These are phyloP conservation scores for Salvia sclarea DNA, from an alignment of 305 asterid species.

Conservation along the genomic window DNA sequence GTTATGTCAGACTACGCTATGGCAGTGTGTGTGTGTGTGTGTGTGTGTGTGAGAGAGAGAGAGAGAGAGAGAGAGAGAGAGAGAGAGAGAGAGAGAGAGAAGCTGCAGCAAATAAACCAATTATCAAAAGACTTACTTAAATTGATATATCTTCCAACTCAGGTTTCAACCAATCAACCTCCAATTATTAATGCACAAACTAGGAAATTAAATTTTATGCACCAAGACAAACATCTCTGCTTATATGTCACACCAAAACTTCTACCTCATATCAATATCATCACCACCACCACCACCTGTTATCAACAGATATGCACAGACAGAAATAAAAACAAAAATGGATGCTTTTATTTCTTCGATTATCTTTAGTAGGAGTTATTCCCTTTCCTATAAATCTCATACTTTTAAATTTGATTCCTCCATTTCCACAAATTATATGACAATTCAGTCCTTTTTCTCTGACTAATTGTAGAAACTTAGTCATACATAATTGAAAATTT, in stretches of 20 bases:
- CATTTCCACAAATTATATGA: not conserved
- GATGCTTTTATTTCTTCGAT: not conserved
- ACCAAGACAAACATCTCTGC: slow-evolving; percentile 3
- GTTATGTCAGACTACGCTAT: slow-evolving; percentile 36
- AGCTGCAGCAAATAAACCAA: not conserved
- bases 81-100: not conserved
- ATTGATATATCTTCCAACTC: slow-evolving; percentile 32
- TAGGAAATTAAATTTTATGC: slow-evolving; percentile 36
- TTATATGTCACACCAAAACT: not conserved
- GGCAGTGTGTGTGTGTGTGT: not conserved
- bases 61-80: not conserved
- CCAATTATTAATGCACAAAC: slow-evolving; percentile 28
- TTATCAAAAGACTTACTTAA: slow-evolving; percentile 23
- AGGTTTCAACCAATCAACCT: slow-evolving; percentile 23
- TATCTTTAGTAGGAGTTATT: not conserved
- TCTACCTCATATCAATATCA: not conserved
- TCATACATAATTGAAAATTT: too few relatives aligned
- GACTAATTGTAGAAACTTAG: too few relatives aligned
- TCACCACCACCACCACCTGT: too few relatives aligned
- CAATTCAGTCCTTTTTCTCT: not conserved
- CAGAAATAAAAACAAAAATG: not conserved
- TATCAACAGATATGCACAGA: not conserved
- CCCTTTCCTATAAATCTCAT: not conserved
- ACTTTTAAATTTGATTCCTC: not conserved
- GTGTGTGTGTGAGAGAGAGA: not conserved